Conservation (phyloP, 345 rosid species). For the Raphanus raphanistrum region DNA sequence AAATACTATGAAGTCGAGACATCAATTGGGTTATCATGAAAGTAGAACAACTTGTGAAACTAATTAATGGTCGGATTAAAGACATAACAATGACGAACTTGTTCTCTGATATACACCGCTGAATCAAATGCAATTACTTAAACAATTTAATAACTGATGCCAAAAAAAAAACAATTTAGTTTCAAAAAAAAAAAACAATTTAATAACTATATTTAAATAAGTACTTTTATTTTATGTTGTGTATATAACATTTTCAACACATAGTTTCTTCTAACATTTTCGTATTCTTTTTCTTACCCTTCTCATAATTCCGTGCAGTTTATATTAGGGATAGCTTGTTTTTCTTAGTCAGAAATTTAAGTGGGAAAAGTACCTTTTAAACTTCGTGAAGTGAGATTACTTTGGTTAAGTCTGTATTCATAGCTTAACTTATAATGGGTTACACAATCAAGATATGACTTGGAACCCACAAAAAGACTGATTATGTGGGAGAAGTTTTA, state of each 20-base stretch:
- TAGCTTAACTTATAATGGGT: background rate
- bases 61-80: background rate
- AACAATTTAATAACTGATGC: too few relatives aligned
- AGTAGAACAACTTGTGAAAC: background rate
- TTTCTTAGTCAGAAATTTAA: background rate
- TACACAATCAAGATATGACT: slow-evolving; percentile 10
- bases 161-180: too few relatives aligned
- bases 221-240: background rate
- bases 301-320: background rate
- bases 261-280: background rate
- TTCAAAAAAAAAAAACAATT: too few relatives aligned
- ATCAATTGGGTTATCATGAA: too few relatives aligned
- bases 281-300: background rate
- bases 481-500: background rate
- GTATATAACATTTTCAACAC: too few relatives aligned
- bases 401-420: background rate
- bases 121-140: background rate
- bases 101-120: background rate
- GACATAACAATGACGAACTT: background rate
- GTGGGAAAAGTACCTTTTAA: background rate
- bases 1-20: background rate
- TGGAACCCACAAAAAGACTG: slow-evolving; percentile 22
- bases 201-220: too few relatives aligned
- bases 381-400: background rate
- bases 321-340: background rate